phyloP scores from a whole-genome alignment of 352 stramenopile species.

The Nothophytophthora sp. region DNA sequence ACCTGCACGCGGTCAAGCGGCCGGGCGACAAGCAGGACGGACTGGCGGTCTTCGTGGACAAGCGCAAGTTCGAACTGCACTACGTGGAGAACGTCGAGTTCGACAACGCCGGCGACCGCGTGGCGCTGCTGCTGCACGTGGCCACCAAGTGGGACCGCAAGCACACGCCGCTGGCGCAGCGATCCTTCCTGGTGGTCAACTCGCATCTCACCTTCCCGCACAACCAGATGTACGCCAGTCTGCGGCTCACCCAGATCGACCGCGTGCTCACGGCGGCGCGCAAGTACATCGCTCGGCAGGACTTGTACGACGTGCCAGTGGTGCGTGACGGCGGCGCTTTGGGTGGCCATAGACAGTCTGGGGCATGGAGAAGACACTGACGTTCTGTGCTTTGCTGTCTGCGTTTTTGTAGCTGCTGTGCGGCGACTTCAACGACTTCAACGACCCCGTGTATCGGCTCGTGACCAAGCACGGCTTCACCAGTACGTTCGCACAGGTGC shows the following conservation, averaged over 20 bases:
- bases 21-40: slow-evolving; percentile 82
- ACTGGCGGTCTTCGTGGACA: slow-evolving; percentile 77
- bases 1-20: slow-evolving; percentile 74
- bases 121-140: slow-evolving; percentile 83
- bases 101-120: slow-evolving; percentile 75
- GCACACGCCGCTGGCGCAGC: slow-evolving; percentile 46
- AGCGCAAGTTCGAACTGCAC: slow-evolving; percentile 78
- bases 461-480: slow-evolving; percentile 72
- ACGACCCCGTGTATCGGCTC: slow-evolving; percentile 79
- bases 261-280: slow-evolving; percentile 70
- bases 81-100: slow-evolving; percentile 77
- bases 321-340: too few species aligned
- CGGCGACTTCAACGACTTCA: slow-evolving; percentile 88
- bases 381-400: too few species aligned
- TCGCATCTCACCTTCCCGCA: slow-evolving; percentile 88
- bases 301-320: slow-evolving; percentile 70
- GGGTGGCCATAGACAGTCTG: too few species aligned
- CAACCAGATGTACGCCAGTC: slow-evolving; percentile 75
- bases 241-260: slow-evolving; percentile 81
- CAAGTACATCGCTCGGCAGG: slow-evolving; percentile 62
- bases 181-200: slow-evolving; percentile 83
- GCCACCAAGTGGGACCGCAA: slow-evolving; percentile 78
- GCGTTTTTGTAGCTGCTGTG: too few species aligned
- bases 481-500: slow-evolving; percentile 72
- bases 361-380: too few species aligned